Evolutionary conservation across 2,329 filamentous ascomycete species (phyloP).

Genomic region (Colletotrichum lupini): DNA sequence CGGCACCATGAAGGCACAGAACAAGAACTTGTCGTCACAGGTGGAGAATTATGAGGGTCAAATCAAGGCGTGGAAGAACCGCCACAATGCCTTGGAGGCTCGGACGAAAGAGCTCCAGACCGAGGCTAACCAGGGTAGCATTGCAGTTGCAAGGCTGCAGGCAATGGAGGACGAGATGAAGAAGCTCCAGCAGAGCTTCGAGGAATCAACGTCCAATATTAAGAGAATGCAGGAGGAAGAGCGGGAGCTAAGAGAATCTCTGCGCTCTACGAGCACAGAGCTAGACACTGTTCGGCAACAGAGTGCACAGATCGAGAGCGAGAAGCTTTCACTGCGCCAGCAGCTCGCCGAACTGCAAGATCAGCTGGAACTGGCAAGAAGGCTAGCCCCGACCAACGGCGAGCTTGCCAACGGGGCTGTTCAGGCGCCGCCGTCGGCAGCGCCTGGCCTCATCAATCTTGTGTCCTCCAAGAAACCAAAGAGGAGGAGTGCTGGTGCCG

Average conservation of each 20-base stretch:
- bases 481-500: constrained; percentile 88
- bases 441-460: constrained; percentile 90
- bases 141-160: constrained; percentile 88
- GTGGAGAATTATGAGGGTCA: constrained; percentile 97
- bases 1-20: constrained; percentile 92
- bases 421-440: constrained; percentile 61
- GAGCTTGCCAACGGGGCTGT: constrained; percentile 53
- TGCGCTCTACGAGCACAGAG: constrained; percentile 83
- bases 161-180: constrained; percentile 97
- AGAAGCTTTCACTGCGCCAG: constrained; percentile 86
- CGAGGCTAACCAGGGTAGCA: constrained; percentile 97
- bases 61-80: constrained; percentile 94
- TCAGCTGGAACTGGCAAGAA: constrained; percentile 88
- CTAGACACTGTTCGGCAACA: constrained; percentile 82
- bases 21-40: constrained; percentile 88
- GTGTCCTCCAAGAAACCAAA: constrained; percentile 98
- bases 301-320: constrained; percentile 81
- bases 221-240: constrained; percentile 97
- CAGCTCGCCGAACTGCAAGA: constrained; percentile 92
- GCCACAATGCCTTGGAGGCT: constrained; percentile 89
- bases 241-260: constrained; percentile 82
- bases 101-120: constrained; percentile 93
- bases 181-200: constrained; percentile 87
- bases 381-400: constrained; percentile 80
- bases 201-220: constrained; percentile 90